Percentiles rank a stretch among this genome's conserved stretches.
phyloP scores from a whole-genome alignment of 1,284 basidiomycete species.

The Fomitiporia mediterranea region DNA sequence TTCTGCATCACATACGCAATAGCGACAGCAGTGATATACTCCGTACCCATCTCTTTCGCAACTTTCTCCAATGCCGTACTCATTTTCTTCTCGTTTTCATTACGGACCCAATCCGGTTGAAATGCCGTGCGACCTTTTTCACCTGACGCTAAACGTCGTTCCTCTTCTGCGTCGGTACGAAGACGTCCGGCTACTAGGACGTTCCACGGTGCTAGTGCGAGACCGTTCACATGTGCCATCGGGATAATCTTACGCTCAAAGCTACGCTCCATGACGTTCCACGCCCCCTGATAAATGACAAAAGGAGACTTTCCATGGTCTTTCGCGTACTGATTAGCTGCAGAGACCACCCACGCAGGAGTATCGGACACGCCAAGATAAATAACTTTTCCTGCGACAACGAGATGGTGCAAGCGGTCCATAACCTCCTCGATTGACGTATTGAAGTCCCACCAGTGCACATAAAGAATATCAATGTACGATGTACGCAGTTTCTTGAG shows the following conservation, averaged over 20 bases:
- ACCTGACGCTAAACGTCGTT: constrained; percentile 15
- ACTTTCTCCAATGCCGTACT: constrained; percentile 26
- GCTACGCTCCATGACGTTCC: constrained; percentile 42
- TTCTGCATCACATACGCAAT: constrained; percentile 23
- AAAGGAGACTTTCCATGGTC: constrained; percentile 45
- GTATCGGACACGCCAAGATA: constrained; percentile 34
- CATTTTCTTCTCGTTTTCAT: constrained; percentile 21
- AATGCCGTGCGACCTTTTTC: constrained; percentile 16
- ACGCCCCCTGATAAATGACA: constrained; percentile 48
- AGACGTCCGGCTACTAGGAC: constrained; percentile 28
- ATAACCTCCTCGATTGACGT: constrained; percentile 35
- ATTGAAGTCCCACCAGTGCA: constrained; percentile 37
- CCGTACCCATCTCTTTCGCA: constrained; percentile 31
- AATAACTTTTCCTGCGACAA: constrained; percentile 40
- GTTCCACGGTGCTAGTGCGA: constrained; percentile 32
- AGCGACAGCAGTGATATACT: constrained; percentile 23
- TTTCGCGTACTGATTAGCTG: constrained; percentile 33
- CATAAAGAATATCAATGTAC: constrained; percentile 51
- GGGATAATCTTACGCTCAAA: constrained; percentile 52
- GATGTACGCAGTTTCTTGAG: constrained; percentile 53
- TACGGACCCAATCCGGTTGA: constrained; percentile 17
- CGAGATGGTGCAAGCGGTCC: constrained; percentile 35
- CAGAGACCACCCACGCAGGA: constrained; percentile 28
- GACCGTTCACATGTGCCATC: constrained; percentile 40
- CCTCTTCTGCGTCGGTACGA: constrained; percentile 20